phyloP scores from a whole-genome alignment of 2,329 filamentous ascomycete genomes.

The Colletotrichum godetiae region DNA sequence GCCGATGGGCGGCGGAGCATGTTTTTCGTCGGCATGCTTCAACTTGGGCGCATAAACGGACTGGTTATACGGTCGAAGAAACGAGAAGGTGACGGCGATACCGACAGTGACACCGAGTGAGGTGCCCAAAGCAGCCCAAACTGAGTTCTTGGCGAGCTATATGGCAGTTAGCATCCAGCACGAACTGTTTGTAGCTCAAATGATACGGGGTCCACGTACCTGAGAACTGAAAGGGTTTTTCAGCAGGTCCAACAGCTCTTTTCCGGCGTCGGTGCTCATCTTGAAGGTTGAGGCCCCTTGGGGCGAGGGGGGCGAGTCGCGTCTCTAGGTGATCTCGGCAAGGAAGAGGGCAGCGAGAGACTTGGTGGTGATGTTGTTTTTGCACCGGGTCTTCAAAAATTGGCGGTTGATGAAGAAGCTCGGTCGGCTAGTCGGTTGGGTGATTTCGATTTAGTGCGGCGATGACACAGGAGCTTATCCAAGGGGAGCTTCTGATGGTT shows the following conservation, averaged over 20 bases:
- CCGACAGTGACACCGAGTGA: constrained; percentile 80
- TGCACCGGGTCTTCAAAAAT: background rate
- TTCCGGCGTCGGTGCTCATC: constrained; percentile 45
- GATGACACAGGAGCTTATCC: background rate
- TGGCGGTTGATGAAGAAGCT: background rate
- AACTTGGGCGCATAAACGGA: constrained; percentile 94
- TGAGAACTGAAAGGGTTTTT: constrained; percentile 61
- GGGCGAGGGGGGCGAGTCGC: constrained; percentile 19
- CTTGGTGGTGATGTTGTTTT: constrained; percentile 24
- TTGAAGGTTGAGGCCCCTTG: constrained; percentile 23
- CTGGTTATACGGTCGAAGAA: constrained; percentile 90
- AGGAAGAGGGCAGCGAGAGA: background rate
- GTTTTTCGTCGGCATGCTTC: constrained; percentile 91
- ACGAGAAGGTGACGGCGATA: constrained; percentile 84
- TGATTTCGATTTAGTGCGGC: background rate
- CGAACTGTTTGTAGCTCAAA: background rate
- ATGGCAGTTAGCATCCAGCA: background rate
- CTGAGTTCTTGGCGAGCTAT: constrained; percentile 65
- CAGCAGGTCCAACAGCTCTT: constrained; percentile 61
- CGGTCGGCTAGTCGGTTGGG: background rate
- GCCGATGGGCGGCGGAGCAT: constrained; percentile 86
- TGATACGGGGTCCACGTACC: constrained; percentile 46
- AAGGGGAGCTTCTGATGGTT: background rate
- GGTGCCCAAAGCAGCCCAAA: constrained; percentile 83
- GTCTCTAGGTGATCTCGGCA: constrained; percentile 7